Evolutionary conservation across 1,139 yeast species (phyloP).

Genomic region (Lodderomyces metapsilosis): DNA sequence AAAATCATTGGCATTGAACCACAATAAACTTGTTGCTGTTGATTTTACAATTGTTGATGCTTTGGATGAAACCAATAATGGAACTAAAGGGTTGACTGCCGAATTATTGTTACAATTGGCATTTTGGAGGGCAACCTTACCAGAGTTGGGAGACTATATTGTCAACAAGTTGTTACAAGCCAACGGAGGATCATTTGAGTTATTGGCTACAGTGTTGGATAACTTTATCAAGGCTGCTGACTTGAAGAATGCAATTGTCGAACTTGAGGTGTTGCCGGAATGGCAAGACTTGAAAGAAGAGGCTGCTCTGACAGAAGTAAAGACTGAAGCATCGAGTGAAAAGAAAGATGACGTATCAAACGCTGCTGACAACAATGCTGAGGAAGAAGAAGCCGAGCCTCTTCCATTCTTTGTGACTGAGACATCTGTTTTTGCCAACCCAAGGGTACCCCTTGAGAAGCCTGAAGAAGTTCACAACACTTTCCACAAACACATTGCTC

Average conservation of each 20-base stretch:
- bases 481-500: constrained; percentile 57
- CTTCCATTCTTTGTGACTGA: constrained; percentile 57
- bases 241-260: constrained; percentile 46
- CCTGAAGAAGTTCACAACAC: constrained; percentile 42
- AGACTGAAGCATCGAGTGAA: constrained; percentile 18
- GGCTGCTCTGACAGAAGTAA: constrained; percentile 16
- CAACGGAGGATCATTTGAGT: constrained; percentile 78
- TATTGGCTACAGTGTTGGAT: constrained; percentile 79
- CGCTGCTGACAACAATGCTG: constrained; percentile 19
- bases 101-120: constrained; percentile 76
- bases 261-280: constrained; percentile 42
- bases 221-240: constrained; percentile 58
- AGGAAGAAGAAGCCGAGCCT: constrained; percentile 20
- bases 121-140: constrained; percentile 73
- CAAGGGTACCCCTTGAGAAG: constrained; percentile 31
- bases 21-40: constrained; percentile 50
- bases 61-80: constrained; percentile 44
- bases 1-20: constrained; percentile 52
- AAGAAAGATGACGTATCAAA: constrained; percentile 18
- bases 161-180: constrained; percentile 81
- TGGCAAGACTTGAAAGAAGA: constrained; percentile 38
- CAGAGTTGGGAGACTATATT: constrained; percentile 61
- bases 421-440: constrained; percentile 60
- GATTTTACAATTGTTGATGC: constrained; percentile 63
- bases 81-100: constrained; percentile 74